A percentile compares a stretch with the other conserved stretches of the same genome.
Evolutionary conservation across 805 yeast genomes (phyloP).

Genomic region (Monosporozyma yasuniensis): DNA sequence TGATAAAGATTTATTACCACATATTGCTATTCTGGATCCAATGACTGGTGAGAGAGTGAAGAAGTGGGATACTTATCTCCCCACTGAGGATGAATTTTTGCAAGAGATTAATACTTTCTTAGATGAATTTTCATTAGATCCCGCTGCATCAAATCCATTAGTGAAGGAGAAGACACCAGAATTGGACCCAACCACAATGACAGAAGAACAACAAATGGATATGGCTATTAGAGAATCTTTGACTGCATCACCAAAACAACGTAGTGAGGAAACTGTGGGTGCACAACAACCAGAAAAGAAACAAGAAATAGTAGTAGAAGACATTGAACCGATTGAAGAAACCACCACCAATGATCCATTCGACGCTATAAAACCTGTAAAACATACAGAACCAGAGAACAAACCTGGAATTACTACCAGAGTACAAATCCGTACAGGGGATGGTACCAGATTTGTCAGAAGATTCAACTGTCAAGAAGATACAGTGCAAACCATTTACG

Average conservation of each 20-base stretch:
- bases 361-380: constrained; percentile 40
- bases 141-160: constrained; percentile 55
- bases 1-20: constrained; percentile 52
- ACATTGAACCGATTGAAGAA: constrained; percentile 8
- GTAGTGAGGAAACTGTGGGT: background rate
- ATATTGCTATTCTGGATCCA: constrained; percentile 87
- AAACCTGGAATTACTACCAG: constrained; percentile 54
- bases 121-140: constrained; percentile 52
- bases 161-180: constrained; percentile 48
- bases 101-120: constrained; percentile 65
- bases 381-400: constrained; percentile 55
- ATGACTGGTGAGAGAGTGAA: constrained; percentile 86
- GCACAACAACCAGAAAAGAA: background rate
- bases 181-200: constrained; percentile 53
- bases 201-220: constrained; percentile 80
- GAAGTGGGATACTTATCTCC: constrained; percentile 63
- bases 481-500: constrained; percentile 50
- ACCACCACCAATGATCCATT: constrained; percentile 38
- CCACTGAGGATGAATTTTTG: constrained; percentile 50
- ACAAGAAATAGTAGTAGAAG: constrained; percentile 3
- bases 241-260: background rate
- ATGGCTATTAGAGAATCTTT: constrained; percentile 65
- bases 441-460: constrained; percentile 74
- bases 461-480: constrained; percentile 50
- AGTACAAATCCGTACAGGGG: constrained; percentile 80